Conservation (phyloP, 2,329 filamentous ascomycete species). For the Chrysosphaeria jannelii region DNA sequence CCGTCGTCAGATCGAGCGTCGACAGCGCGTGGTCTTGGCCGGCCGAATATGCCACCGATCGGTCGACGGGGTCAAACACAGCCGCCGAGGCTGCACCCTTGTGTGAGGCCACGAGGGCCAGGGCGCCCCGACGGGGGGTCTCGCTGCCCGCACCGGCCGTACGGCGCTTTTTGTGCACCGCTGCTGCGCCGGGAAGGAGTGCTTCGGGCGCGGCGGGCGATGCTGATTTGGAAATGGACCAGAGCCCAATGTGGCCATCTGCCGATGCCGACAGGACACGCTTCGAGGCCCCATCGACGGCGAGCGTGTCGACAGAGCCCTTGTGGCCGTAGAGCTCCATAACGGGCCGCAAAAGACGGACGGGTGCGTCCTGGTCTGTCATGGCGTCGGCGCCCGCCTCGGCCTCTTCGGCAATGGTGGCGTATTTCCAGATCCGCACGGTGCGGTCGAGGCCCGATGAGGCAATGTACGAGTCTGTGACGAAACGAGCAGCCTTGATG, state of each 20-base stretch:
- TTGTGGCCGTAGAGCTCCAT: slow-evolving; percentile 11
- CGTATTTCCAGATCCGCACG: slow-evolving; percentile 71
- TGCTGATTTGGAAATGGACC: slow-evolving; percentile 30
- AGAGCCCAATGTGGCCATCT: slow-evolving; percentile 64
- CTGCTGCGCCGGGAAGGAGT: slow-evolving; percentile 29
- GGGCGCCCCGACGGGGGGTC: slow-evolving; percentile 43
- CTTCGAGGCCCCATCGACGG: slow-evolving; percentile 36
- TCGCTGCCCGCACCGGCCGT: slow-evolving; percentile 18
- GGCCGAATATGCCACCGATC: slow-evolving; percentile 69
- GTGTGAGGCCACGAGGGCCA: slow-evolving; percentile 44
- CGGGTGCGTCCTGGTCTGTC: slow-evolving; percentile 29
- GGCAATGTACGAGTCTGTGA: slow-evolving; percentile 48
- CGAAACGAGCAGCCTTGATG: slow-evolving; percentile 57
- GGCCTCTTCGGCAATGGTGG: slow-evolving; percentile 30
- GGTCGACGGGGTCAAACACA: slow-evolving; percentile 60
- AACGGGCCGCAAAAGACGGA: slow-evolving; percentile 3
- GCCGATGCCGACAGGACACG: slow-evolving; percentile 63
- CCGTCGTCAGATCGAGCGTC: slow-evolving; percentile 73
- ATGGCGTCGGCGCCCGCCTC: slow-evolving; percentile 38
- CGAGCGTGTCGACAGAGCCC: slow-evolving; percentile 40
- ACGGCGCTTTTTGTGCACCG: slow-evolving; percentile 42
- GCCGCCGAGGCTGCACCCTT: slow-evolving; percentile 35
- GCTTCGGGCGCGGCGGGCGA: slow-evolving; percentile 32
- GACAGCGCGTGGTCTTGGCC: slow-evolving; percentile 77
- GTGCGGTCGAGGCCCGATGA: slow-evolving; percentile 66